Percentiles rank a stretch among this genome's conserved stretches.
Conservation (phyloP, 2,329 filamentous ascomycete genomes). For the Fusarium hostae region DNA sequence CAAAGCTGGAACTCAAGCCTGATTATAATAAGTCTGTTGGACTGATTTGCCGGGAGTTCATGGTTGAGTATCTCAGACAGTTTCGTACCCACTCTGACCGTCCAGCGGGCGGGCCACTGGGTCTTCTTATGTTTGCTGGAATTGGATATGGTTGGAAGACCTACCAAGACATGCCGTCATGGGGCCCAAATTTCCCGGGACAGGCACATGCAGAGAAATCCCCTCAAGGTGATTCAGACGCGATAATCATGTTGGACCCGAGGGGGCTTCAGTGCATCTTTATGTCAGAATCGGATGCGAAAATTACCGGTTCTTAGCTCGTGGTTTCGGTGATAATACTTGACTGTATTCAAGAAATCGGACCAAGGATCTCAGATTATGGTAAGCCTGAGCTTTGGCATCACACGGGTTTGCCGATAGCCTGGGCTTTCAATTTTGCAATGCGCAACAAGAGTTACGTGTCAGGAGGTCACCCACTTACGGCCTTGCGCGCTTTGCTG, state of each 20-base stretch:
- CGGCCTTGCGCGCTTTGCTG: neutral
- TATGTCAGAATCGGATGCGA: neutral
- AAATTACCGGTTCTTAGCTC: neutral
- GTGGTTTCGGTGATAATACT: neutral
- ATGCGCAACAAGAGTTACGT: neutral
- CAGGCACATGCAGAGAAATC: neutral
- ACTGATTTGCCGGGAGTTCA: neutral
- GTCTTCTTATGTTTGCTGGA: constrained; percentile 2
- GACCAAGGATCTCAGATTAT: neutral
- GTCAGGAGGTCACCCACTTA: constrained; percentile 2
- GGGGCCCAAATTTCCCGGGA: constrained; percentile 17
- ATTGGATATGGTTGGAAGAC: constrained; percentile 5
- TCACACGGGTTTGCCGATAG: neutral
- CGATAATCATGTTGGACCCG: neutral
- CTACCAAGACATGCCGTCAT: constrained; percentile 3
- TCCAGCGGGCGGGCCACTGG: neutral
- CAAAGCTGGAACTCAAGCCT: neutral
- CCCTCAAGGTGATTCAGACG: neutral
- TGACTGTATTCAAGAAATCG: neutral
- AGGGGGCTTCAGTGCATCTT: neutral
- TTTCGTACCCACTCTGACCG: neutral
- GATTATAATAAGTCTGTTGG: constrained; percentile 9
- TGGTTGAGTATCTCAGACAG: neutral
- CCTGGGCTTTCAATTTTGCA: neutral
- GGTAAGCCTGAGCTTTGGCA: neutral